phyloP scores from a whole-genome alignment of 176 grass and related monocot genomes.

The Avena insularis region DNA sequence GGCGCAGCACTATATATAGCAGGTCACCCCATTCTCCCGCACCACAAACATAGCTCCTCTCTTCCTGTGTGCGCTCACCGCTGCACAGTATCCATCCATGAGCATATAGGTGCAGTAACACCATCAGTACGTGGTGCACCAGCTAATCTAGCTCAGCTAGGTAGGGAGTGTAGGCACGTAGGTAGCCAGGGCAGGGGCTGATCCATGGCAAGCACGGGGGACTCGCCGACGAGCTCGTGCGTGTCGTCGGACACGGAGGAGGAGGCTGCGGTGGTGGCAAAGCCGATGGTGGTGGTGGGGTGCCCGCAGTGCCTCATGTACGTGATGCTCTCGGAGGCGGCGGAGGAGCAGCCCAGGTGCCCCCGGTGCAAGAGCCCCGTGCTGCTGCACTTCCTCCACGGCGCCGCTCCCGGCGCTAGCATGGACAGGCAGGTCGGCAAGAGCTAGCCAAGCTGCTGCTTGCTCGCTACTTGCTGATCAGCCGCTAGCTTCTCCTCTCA shows the following conservation, averaged over 20 bases:
- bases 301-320: constrained; percentile 84
- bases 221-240: constrained; percentile 76
- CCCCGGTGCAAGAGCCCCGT: constrained; percentile 77
- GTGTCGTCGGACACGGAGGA: constrained; percentile 76
- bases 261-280: constrained; percentile 43
- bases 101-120: neutral
- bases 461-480: neutral
- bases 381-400: constrained; percentile 58
- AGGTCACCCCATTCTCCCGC: constrained; percentile 32
- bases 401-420: neutral
- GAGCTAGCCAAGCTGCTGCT: constrained; percentile 8
- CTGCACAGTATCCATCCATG: constrained; percentile 2
- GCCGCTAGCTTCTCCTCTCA: neutral
- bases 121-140: neutral
- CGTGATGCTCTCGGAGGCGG: constrained; percentile 70
- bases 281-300: constrained; percentile 70
- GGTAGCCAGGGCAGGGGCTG: neutral
- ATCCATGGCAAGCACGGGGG: constrained; percentile 38
- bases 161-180: neutral
- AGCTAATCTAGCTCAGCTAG: too few relatives aligned
- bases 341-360: constrained; percentile 60
- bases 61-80: constrained; percentile 1
- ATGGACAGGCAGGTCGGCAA: constrained; percentile 17
- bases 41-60: constrained; percentile 33
- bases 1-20: constrained; percentile 43